A percentile compares a stretch with the other conserved stretches of the same genome.
These are phyloP conservation scores for Penicillium angulare DNA, from an alignment of 495 filamentous ascomycete genomes.

Conservation along the genomic window DNA sequence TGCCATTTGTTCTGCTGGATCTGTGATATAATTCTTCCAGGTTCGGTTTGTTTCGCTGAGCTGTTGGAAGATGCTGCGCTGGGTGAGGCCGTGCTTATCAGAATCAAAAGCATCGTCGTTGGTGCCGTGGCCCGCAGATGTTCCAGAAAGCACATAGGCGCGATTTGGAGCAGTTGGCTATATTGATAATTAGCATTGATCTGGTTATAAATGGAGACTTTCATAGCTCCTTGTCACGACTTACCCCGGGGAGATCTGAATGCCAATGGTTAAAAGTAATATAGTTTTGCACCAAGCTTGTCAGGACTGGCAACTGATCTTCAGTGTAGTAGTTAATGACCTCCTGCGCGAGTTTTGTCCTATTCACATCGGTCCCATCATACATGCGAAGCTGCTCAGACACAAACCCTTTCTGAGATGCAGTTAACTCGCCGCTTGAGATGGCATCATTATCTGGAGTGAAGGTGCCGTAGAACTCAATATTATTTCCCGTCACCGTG, in stretches of 20 bases:
- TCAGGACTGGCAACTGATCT: conserved; percentile 46
- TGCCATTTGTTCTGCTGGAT: conserved; percentile 2
- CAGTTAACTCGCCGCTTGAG: conserved; percentile 25
- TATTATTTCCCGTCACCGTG: conserved; percentile 46
- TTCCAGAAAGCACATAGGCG: conserved; percentile 45
- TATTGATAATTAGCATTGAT: neutral
- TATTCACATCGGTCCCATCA: conserved; percentile 21
- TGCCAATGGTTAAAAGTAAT: conserved; percentile 51
- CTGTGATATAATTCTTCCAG: conserved; percentile 54
- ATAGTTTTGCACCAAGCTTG: conserved; percentile 45
- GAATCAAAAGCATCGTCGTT: conserved; percentile 44
- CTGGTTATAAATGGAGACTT: neutral
- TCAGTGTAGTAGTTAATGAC: conserved; percentile 51
- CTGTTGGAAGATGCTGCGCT: conserved; percentile 49
- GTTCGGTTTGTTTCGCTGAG: conserved; percentile 38
- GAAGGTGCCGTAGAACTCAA: conserved; percentile 47
- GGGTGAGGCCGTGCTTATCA: conserved; percentile 32
- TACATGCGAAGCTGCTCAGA: conserved; percentile 40
- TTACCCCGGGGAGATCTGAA: conserved; percentile 45
- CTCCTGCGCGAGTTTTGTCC: conserved; percentile 33
- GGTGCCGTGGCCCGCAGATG: conserved; percentile 45
- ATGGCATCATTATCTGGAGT: conserved; percentile 38
- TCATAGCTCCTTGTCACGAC: conserved; percentile 11
- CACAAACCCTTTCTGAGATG: conserved; percentile 44
- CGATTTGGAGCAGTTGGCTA: conserved; percentile 52